Conservation (phyloP, 768 basidiomycete species). For the Fomitopsis serialis region DNA sequence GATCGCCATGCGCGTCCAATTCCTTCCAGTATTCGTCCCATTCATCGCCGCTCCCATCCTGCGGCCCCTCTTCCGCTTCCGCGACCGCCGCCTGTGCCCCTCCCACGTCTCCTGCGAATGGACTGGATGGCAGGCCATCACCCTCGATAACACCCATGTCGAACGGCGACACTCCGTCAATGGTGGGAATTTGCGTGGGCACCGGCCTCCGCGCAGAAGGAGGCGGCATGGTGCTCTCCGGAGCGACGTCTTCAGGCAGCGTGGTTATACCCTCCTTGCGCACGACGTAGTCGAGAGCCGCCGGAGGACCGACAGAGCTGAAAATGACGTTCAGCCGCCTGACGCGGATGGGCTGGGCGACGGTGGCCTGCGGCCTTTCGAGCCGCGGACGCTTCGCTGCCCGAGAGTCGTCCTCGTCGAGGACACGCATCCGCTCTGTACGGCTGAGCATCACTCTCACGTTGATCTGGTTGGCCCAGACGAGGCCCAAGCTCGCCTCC, state of each 20-base stretch:
- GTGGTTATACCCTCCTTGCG: constrained; percentile 49
- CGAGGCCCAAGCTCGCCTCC: constrained; percentile 81
- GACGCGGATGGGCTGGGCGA: neutral
- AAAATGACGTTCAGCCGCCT: constrained; percentile 77
- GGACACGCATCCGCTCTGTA: constrained; percentile 60
- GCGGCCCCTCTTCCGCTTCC: constrained; percentile 8
- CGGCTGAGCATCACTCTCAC: constrained; percentile 77
- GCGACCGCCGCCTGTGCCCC: neutral
- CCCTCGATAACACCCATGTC: neutral
- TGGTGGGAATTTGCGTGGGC: neutral
- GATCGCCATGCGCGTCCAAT: neutral
- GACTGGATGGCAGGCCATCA: neutral
- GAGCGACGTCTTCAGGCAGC: constrained; percentile 3
- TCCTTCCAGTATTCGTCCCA: constrained; percentile 13
- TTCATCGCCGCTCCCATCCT: neutral
- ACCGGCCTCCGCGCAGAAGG: neutral
- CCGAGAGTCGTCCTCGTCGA: constrained; percentile 30
- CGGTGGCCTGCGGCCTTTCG: constrained; percentile 8
- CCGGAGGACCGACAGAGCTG: constrained; percentile 52
- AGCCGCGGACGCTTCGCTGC: constrained; percentile 25
- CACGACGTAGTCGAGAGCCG: constrained; percentile 73
- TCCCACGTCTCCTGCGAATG: neutral
- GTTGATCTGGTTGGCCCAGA: constrained; percentile 93
- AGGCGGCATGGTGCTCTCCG: neutral
- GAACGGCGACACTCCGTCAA: neutral